Conservation (phyloP, 1,139 yeast genomes). For the Hansenula sp. region DNA sequence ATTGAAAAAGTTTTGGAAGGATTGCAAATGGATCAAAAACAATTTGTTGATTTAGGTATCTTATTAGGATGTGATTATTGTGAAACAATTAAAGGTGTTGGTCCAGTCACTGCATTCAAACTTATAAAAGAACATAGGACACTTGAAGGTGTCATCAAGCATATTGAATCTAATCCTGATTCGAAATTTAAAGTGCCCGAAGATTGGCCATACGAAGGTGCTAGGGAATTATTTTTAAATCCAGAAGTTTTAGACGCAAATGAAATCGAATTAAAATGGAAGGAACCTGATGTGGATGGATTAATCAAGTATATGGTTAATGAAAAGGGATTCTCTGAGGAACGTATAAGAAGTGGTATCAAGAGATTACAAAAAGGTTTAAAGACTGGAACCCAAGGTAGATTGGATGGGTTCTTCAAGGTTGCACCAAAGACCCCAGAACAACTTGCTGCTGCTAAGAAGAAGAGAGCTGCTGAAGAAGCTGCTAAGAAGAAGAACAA, state of each 20-base stretch:
- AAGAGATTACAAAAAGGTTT: slow-evolving; percentile 79
- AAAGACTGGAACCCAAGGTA: slow-evolving; percentile 83
- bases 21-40: slow-evolving; percentile 62
- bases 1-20: slow-evolving; percentile 69
- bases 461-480: slow-evolving; percentile 33
- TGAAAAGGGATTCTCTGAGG: slow-evolving; percentile 79
- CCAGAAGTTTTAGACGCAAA: slow-evolving; percentile 72
- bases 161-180: slow-evolving; percentile 55
- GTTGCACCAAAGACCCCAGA: slow-evolving; percentile 54
- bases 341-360: slow-evolving; percentile 83
- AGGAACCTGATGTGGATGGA: slow-evolving; percentile 33
- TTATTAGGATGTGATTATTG: slow-evolving; percentile 95
- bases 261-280: slow-evolving; percentile 67
- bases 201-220: slow-evolving; percentile 90
- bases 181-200: slow-evolving; percentile 82
- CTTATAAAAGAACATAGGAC: slow-evolving; percentile 81
- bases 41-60: slow-evolving; percentile 89
- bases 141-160: slow-evolving; percentile 71
- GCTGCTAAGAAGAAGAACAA: slow-evolving; percentile 30
- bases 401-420: slow-evolving; percentile 87
- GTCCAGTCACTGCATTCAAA: slow-evolving; percentile 91
- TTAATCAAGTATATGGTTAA: slow-evolving; percentile 31
- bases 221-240: slow-evolving; percentile 71
- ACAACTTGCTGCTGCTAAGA: slow-evolving; percentile 32
- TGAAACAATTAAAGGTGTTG: slow-evolving; percentile 91